Conservation (phyloP, 345 rosid genomes). For the Camelina sativa region DNA sequence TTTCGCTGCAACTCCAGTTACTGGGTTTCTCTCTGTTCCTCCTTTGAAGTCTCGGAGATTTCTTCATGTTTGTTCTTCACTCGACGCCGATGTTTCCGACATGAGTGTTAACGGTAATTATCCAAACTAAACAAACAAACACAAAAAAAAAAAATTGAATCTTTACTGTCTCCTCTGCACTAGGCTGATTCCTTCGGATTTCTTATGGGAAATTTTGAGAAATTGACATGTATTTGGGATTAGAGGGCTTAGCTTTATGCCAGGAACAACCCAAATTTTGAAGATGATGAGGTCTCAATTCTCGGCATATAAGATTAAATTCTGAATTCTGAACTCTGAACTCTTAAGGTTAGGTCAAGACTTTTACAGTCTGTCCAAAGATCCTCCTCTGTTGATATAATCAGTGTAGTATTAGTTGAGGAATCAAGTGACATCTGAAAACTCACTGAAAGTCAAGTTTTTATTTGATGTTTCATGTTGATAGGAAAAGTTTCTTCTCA, state of each 20-base stretch:
- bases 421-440: neutral
- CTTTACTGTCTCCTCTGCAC: neutral
- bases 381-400: neutral
- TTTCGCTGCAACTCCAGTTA: slow-evolving; percentile 63
- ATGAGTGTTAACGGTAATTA: slow-evolving; percentile 87
- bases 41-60: slow-evolving; percentile 51
- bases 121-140: neutral
- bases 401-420: slow-evolving; percentile 18
- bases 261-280: neutral
- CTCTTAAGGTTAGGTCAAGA: neutral
- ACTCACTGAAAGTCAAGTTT: neutral
- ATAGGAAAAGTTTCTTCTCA: neutral
- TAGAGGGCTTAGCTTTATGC: slow-evolving; percentile 17
- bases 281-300: neutral
- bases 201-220: neutral
- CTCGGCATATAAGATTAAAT: neutral
- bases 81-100: slow-evolving; percentile 87
- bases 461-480: neutral
- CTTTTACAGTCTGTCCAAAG: neutral
- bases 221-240: neutral
- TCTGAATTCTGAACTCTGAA: neutral
- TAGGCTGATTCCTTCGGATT: slow-evolving; percentile 32
- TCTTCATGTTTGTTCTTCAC: slow-evolving; percentile 58
- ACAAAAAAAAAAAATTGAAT: slow-evolving; percentile 6
- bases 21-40: slow-evolving; percentile 51